Evolutionary conservation across 2,329 filamentous ascomycete species (phyloP).

Genomic region (Eurotiales sp.): DNA sequence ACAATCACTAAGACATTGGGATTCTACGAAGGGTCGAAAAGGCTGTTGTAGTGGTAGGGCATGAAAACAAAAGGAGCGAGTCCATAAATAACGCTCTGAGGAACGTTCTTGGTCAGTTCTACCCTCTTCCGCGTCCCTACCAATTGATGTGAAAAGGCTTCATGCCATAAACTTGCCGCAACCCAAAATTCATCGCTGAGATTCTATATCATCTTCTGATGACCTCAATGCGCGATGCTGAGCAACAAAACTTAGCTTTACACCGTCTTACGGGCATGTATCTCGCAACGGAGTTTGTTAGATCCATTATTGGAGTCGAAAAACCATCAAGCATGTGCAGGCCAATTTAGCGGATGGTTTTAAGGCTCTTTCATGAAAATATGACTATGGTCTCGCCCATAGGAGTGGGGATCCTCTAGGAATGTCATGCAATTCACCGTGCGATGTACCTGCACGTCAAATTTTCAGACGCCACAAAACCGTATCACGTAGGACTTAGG

Average conservation of each 20-base stretch:
- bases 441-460: constrained; percentile 52
- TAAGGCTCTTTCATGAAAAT: constrained; percentile 45
- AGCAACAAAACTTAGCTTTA: constrained; percentile 43
- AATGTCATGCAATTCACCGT: constrained; percentile 48
- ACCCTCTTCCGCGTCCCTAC: constrained; percentile 36
- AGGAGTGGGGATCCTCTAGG: constrained; percentile 57
- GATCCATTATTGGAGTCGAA: constrained; percentile 47
- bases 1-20: constrained; percentile 54
- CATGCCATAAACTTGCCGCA: constrained; percentile 39
- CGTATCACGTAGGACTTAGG: constrained; percentile 38
- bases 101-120: constrained; percentile 46
- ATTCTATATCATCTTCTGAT: constrained; percentile 42
- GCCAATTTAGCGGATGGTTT: constrained; percentile 44
- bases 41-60: constrained; percentile 52
- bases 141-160: constrained; percentile 42
- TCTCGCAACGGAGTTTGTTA: constrained; percentile 49
- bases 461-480: constrained; percentile 38
- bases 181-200: constrained; percentile 23
- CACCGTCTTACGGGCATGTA: constrained; percentile 51
- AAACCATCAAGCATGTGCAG: constrained; percentile 51
- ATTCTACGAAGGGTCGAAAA: constrained; percentile 55
- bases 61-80: constrained; percentile 45
- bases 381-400: constrained; percentile 58
- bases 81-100: constrained; percentile 50
- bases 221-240: constrained; percentile 52